Base-by-base conservation (phyloP, 176 grass and related monocot species). In the Cenchrus fungigraminus region DNA sequence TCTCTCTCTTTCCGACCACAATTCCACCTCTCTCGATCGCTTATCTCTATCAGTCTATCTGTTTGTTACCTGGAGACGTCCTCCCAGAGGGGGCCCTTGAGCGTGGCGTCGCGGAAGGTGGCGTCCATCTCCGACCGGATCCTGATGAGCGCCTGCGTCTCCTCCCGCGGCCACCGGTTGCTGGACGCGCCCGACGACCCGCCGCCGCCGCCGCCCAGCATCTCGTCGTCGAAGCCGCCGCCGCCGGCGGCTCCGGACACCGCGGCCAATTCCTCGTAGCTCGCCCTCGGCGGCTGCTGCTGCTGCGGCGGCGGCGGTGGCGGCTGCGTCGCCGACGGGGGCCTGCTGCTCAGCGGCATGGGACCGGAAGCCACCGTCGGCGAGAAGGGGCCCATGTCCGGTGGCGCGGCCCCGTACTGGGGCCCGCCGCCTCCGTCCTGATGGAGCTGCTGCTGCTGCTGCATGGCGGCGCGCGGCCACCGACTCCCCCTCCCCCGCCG, bases 41-140 rank as follows among this genome's bases (percentile, higher is more conserved):
- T 19, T 6, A 32, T 15, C 19, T 10, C 20, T 40, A 40, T 40
- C 29, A 5, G 12, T 2, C 5, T 6, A 11, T 5, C 17, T 1
- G 73, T 56, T 6, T 6, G 25, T 70, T 92, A 95, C 96, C 96
- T 98, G 52, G 96, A 89, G 71, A 95, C 91, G 67, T 95, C 93
- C 42, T 95, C 91, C 96, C 96, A 98, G 65, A 98, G 96, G 66
- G 93, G 93, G 7, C 80, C 83, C 78, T 98, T 98, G 85, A 95
- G 93, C 60, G 96, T 95, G 83, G 96, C 87, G 76, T 98, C 96
- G 76, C 96, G 89, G 91, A 98, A 98, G 76, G 77, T 85, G 52
- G 96, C 74, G 84, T 95, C 96, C 96, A 98, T 98, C 91, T 95
- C 96, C 29, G 96, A 98, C 57, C 96, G 89, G 92, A 98, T 98